phyloP scores from a whole-genome alignment of 179 eudicot species.

The Silene noctiflora region DNA sequence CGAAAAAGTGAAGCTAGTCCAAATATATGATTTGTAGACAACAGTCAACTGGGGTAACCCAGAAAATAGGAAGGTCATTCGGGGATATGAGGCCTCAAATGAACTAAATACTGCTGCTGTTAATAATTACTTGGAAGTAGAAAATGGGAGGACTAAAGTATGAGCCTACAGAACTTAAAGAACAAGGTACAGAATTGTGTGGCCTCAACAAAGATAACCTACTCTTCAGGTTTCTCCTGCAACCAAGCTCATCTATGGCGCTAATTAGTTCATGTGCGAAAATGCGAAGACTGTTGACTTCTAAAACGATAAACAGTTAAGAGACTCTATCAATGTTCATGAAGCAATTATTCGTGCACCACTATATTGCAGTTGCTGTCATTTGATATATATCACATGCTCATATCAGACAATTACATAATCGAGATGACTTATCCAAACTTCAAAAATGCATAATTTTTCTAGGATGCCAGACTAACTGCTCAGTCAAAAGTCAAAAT shows the following conservation, averaged over 20 bases:
- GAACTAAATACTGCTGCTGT: not conserved
- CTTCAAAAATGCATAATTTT: not conserved
- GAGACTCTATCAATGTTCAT: not conserved
- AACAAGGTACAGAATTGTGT: not conserved
- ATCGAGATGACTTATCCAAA: not conserved
- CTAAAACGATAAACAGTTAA: not conserved
- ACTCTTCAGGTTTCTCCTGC: not conserved
- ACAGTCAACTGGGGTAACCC: not conserved
- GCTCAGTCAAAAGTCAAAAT: conserved; percentile 2
- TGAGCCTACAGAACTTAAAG: not conserved
- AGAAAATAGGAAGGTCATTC: not conserved
- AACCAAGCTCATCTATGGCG: not conserved
- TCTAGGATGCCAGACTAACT: not conserved
- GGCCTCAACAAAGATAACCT: not conserved
- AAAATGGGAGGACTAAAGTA: not conserved
- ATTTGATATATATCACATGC: not conserved
- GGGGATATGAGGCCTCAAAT: not conserved
- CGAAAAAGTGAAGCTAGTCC: not conserved
- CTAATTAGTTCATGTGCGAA: not conserved
- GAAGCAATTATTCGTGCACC: not conserved
- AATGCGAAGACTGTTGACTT: not conserved
- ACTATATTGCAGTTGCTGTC: not conserved
- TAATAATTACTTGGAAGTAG: not conserved
- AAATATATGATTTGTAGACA: not conserved
- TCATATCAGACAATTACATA: not conserved